Base-by-base conservation (phyloP, 2,329 filamentous ascomycete species). In the Phialophora macrospora region DNA sequence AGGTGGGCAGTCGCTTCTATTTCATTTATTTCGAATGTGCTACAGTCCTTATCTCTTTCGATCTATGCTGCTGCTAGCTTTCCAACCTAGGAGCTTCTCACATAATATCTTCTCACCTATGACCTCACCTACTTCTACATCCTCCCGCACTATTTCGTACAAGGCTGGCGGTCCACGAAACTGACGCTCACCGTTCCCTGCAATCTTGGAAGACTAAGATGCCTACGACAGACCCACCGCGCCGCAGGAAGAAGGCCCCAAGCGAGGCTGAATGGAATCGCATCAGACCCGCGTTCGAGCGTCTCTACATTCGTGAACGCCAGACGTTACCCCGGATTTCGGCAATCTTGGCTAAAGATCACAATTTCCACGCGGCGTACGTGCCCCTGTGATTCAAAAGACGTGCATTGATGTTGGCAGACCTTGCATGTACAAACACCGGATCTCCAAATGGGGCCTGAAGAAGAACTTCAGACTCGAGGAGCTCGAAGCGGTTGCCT, bases 231-330 rank as follows among this genome's bases (percentile, higher is more conserved):
- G 3, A 60, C 17, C 9, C 14, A 24, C 48, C n/a, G 9, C 32
- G 34, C 22, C 30, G 22, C 34, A 58, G 65, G n/a, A 55, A 55
- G 2, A 61, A 58, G 9, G 65, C 66, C 22, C 63, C 62, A 3
- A 41, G 55, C 12, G 38, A 66, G 38, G 58, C 57, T 24, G 84
- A 88, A 72, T 90, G 87, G 88, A 84, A 87, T 63, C 86, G 85
- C 64, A 89, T 89, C 76, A 82, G 84, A 71, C 82, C 84, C 17
- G 80, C 86, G 68, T 88, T 86, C 78, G 87, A 85, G 75, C 84
- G 85, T 69, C 84, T 94, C 73, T 95, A 93, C 73, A 90, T 93
- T 69, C 85, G 88, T 64, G 88, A 94, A 77, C 86, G 87, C 12
- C 60, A 56, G 28, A 85, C 86, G 32, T 78, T 93, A 63, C 86